Percentiles rank a stretch among this genome's conserved stretches.
These are phyloP conservation scores for Melampsora abietis-canadensis DNA, from an alignment of 1,284 basidiomycete species.

Conservation along the genomic window DNA sequence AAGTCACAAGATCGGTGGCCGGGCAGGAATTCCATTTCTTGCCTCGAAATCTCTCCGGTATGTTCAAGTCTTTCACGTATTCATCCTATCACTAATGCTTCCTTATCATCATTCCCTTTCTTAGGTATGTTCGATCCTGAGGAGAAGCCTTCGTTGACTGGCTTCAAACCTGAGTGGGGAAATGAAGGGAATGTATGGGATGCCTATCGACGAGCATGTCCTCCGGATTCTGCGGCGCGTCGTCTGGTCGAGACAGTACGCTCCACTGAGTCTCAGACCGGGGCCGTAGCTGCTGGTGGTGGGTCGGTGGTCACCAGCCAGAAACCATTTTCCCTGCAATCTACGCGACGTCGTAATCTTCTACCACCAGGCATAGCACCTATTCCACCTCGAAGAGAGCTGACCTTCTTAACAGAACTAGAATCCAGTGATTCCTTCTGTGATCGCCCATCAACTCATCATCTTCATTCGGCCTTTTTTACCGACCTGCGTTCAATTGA, in stretches of 20 bases:
- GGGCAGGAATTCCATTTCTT: slow-evolving; percentile 45
- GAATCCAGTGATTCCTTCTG: slow-evolving; percentile 74
- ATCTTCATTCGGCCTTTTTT: slow-evolving; percentile 87
- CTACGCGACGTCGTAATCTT: slow-evolving; percentile 54
- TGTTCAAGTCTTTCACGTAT: background rate
- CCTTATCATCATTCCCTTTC: slow-evolving; percentile 56
- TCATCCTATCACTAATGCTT: slow-evolving; percentile 5
- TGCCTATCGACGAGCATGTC: slow-evolving; percentile 80
- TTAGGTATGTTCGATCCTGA: slow-evolving; percentile 53
- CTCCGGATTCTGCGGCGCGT: slow-evolving; percentile 72
- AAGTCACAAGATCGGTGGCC: slow-evolving; percentile 60
- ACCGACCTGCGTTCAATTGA: slow-evolving; percentile 86
- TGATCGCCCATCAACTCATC: slow-evolving; percentile 72
- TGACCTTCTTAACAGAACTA: slow-evolving; percentile 54
- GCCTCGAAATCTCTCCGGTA: slow-evolving; percentile 4
- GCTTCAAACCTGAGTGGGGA: slow-evolving; percentile 78
- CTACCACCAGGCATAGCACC: slow-evolving; percentile 48
- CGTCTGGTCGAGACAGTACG: slow-evolving; percentile 72
- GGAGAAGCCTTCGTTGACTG: slow-evolving; percentile 52
- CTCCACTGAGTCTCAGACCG: slow-evolving; percentile 47
- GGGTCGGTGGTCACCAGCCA: slow-evolving; percentile 54
- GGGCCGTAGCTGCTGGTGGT: slow-evolving; percentile 37
- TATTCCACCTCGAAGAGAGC: slow-evolving; percentile 61
- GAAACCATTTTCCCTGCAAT: slow-evolving; percentile 53
- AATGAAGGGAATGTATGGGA: slow-evolving; percentile 84